A percentile compares a stretch with the other conserved stretches of the same genome.
These are phyloP conservation scores for Papiliotrema flavescens DNA, from an alignment of 1,284 basidiomycete genomes.

Conservation along the genomic window DNA sequence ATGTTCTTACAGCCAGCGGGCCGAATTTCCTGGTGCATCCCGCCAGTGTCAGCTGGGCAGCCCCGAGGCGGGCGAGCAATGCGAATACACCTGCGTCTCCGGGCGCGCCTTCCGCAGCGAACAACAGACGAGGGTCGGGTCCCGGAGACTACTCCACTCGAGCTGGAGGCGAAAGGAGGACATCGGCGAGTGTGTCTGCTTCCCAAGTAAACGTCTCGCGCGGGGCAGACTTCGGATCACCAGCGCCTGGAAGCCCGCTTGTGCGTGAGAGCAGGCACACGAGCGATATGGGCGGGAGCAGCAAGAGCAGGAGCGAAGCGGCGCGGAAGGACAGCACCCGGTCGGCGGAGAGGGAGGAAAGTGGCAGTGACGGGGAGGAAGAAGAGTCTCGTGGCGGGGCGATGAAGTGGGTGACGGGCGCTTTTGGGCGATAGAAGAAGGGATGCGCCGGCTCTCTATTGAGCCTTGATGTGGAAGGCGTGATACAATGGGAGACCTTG, in stretches of 20 bases:
- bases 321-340: not conserved
- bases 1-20: conserved; percentile 3
- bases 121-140: too few relatives aligned
- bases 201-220: too few relatives aligned
- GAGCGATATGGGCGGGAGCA: not conserved
- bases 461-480: not conserved
- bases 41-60: not conserved
- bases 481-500: not conserved
- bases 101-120: not conserved
- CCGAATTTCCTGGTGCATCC: not conserved
- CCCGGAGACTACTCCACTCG: too few relatives aligned
- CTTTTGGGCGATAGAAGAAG: conserved; percentile 12
- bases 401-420: conserved; percentile 17
- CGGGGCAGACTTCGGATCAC: too few relatives aligned
- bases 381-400: not conserved
- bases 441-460: not conserved
- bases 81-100: not conserved
- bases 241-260: not conserved
- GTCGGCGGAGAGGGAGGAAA: not conserved
- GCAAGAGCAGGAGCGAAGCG: not conserved
- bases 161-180: too few relatives aligned
- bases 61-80: not conserved
- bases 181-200: too few relatives aligned
- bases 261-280: not conserved
- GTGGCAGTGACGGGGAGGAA: not conserved